These are phyloP conservation scores for Trichoderma parareesei DNA, from an alignment of 495 filamentous ascomycete genomes.

Conservation along the genomic window DNA sequence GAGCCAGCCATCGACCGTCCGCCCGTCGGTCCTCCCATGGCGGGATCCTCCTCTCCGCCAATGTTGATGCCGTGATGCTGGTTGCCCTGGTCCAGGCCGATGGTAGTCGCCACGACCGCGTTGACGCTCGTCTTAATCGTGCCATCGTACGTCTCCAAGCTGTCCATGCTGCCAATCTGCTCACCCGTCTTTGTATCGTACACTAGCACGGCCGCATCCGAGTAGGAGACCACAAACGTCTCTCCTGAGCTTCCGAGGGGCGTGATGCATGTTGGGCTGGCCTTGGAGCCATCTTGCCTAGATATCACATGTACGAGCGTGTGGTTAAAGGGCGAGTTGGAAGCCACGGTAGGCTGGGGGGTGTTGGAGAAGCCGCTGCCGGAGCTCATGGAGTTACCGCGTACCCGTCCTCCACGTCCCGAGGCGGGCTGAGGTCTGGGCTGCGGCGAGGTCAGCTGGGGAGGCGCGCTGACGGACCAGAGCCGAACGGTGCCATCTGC, in stretches of 20 bases:
- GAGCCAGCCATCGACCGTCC: constrained; percentile 48
- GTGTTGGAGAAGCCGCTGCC: constrained; percentile 83
- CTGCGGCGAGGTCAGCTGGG: constrained; percentile 72
- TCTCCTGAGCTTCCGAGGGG: constrained; percentile 80
- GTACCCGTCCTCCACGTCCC: constrained; percentile 68
- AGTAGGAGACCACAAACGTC: constrained; percentile 86
- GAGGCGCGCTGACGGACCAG: constrained; percentile 91
- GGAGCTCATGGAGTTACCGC: constrained; percentile 84
- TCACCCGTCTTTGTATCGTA: constrained; percentile 90
- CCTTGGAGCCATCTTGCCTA: constrained; percentile 51
- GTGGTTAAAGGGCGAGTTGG: constrained; percentile 48
- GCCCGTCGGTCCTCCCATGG: constrained; percentile 66
- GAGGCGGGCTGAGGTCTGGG: constrained; percentile 41
- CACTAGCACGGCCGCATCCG: constrained; percentile 80
- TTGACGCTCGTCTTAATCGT: constrained; percentile 80
- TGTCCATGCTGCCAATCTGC: constrained; percentile 85
- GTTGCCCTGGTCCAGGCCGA: constrained; percentile 55
- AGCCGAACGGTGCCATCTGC: constrained; percentile 89
- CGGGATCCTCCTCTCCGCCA: constrained; percentile 36
- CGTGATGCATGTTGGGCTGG: constrained; percentile 85
- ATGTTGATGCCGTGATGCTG: constrained; percentile 44
- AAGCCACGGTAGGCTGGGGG: constrained; percentile 78
- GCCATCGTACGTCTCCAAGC: constrained; percentile 84
- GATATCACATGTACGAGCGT: constrained; percentile 76
- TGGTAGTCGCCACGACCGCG: constrained; percentile 78